Percentiles rank a stretch among this genome's conserved stretches.
Evolutionary conservation across 2,329 filamentous ascomycete genomes (phyloP).

Genomic region (Atkinsonella texensis): DNA sequence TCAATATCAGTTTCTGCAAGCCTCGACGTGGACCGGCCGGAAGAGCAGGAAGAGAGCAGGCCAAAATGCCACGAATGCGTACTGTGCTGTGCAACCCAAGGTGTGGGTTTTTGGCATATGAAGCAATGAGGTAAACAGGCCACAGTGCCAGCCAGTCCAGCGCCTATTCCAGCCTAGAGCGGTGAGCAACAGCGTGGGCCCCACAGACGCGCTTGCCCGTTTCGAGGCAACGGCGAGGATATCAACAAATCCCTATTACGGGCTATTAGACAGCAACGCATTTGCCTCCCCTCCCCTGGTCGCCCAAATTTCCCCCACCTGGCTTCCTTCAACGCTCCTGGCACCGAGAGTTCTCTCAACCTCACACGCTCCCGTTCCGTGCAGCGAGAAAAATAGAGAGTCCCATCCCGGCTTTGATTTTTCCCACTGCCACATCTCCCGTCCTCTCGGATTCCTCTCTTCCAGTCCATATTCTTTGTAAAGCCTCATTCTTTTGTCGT

Average conservation of each 20-base stretch:
- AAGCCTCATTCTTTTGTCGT: constrained; percentile 9
- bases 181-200: constrained; percentile 6
- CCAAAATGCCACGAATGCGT: too few relatives aligned
- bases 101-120: constrained; percentile 5
- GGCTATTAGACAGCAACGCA: constrained; percentile 12
- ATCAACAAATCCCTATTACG: constrained; percentile 26
- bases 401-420: constrained; percentile 10
- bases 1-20: too few relatives aligned
- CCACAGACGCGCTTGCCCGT: constrained; percentile 21
- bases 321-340: constrained; percentile 21
- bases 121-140: constrained; percentile 4
- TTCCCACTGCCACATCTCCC: constrained; percentile 11
- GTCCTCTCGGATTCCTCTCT: constrained; percentile 8
- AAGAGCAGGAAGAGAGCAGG: background rate
- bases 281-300: constrained; percentile 17
- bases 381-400: constrained; percentile 9
- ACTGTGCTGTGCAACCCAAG: background rate
- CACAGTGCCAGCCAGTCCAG: background rate
- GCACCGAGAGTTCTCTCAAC: constrained; percentile 14
- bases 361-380: constrained; percentile 10
- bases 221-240: constrained; percentile 21
- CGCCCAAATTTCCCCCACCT: constrained; percentile 36
- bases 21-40: background rate
- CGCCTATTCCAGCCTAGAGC: constrained; percentile 1
- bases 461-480: constrained; percentile 10